These are phyloP conservation scores for Volvox africanus DNA, from an alignment of 139 green algal genomes.

Conservation along the genomic window DNA sequence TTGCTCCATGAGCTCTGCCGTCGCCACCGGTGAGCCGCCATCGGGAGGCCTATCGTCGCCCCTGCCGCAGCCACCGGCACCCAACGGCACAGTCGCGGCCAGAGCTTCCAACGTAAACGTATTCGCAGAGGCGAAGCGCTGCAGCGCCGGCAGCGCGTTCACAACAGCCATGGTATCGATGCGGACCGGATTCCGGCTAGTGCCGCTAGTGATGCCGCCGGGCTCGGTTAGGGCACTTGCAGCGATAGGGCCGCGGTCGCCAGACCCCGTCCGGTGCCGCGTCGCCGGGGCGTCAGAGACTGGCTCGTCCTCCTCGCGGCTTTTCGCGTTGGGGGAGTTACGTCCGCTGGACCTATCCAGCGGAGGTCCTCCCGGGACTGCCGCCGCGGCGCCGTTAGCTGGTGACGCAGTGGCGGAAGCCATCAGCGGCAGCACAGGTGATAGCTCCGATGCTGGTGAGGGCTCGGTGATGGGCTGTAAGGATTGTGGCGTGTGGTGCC, in stretches of 20 bases:
- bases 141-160: slow-evolving; percentile 11
- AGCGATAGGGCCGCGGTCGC: not conserved
- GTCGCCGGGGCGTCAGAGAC: not conserved
- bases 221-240: not conserved
- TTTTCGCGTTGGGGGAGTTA: not conserved
- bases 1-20: not conserved
- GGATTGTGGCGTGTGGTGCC: not conserved
- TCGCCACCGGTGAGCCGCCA: slow-evolving; percentile 21
- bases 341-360: not conserved
- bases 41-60: not conserved
- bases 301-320: not conserved
- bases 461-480: not conserved
- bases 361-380: not conserved
- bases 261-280: not conserved
- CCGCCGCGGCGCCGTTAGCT: not conserved
- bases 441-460: not conserved
- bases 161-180: slow-evolving; percentile 1
- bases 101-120: not conserved
- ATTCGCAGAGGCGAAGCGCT: not conserved
- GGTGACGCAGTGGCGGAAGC: not conserved
- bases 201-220: not conserved
- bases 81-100: not conserved
- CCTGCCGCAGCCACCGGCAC: too few relatives aligned
- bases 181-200: not conserved
- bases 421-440: not conserved